Percentiles rank a stretch among this genome's conserved stretches.
phyloP scores from a whole-genome alignment of 2,329 filamentous ascomycete species.

The Didymella arachidicola region DNA sequence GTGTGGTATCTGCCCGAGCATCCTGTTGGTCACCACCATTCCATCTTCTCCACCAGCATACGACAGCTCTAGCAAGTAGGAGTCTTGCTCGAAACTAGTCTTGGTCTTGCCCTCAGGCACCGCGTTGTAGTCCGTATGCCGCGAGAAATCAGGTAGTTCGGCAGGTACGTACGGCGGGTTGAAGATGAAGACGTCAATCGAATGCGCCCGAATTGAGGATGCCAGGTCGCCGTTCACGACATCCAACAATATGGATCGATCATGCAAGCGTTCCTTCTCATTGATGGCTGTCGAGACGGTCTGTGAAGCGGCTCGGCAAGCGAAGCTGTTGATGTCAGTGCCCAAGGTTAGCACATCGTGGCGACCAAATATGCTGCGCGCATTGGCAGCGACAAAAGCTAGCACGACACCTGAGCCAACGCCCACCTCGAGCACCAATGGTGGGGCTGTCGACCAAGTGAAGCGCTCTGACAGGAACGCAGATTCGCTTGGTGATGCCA shows the following conservation, averaged over 20 bases:
- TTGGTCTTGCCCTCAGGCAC: slow-evolving; percentile 31
- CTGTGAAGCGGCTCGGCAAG: slow-evolving; percentile 75
- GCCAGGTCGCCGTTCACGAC: slow-evolving; percentile 75
- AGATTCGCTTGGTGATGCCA: slow-evolving; percentile 75
- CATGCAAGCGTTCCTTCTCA: slow-evolving; percentile 33
- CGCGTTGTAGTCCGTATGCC: slow-evolving; percentile 44
- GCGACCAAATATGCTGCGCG: slow-evolving; percentile 75
- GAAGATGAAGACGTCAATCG: slow-evolving; percentile 87
- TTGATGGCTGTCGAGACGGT: slow-evolving; percentile 67
- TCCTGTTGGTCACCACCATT: slow-evolving; percentile 88
- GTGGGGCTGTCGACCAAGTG: slow-evolving; percentile 38
- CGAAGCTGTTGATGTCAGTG: slow-evolving; percentile 84
- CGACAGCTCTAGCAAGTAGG: slow-evolving; percentile 80
- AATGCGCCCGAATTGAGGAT: slow-evolving; percentile 63
- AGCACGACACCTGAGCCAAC: slow-evolving; percentile 94
- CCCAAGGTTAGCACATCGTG: slow-evolving; percentile 74
- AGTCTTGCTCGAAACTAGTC: slow-evolving; percentile 76
- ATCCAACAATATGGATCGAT: slow-evolving; percentile 64
- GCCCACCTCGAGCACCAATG: slow-evolving; percentile 82
- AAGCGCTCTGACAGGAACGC: slow-evolving; percentile 74
- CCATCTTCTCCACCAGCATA: slow-evolving; percentile 90
- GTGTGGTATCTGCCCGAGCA: slow-evolving; percentile 73
- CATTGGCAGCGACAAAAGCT: slow-evolving; percentile 82
- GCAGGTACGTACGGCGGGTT: slow-evolving; percentile 98
- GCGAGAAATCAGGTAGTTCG: slow-evolving; percentile 67